phyloP scores from a whole-genome alignment of 2,329 filamentous ascomycete species.

The Rosellinia necatrix region DNA sequence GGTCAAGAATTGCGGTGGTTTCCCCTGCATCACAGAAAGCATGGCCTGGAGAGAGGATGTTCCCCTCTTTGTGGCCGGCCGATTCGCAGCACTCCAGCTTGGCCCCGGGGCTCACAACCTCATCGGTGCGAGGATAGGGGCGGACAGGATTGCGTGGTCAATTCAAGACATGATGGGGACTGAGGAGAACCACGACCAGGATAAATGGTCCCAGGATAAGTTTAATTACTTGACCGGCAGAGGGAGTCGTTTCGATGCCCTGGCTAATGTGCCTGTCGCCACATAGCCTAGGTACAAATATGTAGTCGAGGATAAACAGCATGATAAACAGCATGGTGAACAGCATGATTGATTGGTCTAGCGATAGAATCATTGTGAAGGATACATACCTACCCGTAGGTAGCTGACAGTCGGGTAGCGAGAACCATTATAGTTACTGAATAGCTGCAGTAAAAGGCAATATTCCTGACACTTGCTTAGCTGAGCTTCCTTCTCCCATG shows the following conservation, averaged over 20 bases:
- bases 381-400: no score
- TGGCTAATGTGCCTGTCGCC: slow-evolving; percentile 21
- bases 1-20: slow-evolving; percentile 64
- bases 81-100: slow-evolving; percentile 68
- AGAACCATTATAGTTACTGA: no score
- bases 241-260: slow-evolving; percentile 47
- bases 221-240: slow-evolving; percentile 45
- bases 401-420: no score
- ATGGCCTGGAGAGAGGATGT: slow-evolving; percentile 76
- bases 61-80: slow-evolving; percentile 72
- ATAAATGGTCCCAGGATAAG: slow-evolving; percentile 32
- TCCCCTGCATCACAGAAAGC: slow-evolving; percentile 77
- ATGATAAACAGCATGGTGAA: no score
- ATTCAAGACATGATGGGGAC: slow-evolving; percentile 62
- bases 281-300: neutral
- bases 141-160: slow-evolving; percentile 74
- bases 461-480: no score
- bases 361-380: no score
- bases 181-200: slow-evolving; percentile 30
- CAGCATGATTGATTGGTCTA: neutral
- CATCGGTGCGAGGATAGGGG: slow-evolving; percentile 72
- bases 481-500: no score
- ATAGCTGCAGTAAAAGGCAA: no score
- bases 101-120: slow-evolving; percentile 76
- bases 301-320: neutral